These are phyloP conservation scores for Zygosaccharomyces bisporus DNA, from an alignment of 805 yeast genomes.

Conservation along the genomic window DNA sequence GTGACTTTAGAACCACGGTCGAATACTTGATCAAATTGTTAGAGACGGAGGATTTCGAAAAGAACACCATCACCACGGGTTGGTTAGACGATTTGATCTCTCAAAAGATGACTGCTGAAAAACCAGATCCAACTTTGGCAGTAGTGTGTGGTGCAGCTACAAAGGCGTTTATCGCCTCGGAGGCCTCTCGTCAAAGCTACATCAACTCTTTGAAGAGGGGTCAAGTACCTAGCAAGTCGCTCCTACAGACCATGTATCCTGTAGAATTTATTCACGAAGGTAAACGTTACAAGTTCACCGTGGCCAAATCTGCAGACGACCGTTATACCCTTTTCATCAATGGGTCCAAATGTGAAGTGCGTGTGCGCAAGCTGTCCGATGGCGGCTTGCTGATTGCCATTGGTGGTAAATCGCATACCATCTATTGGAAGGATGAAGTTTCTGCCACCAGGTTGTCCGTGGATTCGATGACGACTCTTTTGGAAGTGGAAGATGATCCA, in stretches of 20 bases:
- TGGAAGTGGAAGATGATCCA: constrained; percentile 96
- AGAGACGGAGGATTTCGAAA: constrained; percentile 95
- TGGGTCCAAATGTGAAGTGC: constrained; percentile 85
- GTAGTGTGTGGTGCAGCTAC: constrained; percentile 97
- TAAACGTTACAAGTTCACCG: constrained; percentile 87
- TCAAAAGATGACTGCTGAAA: constrained; percentile 90
- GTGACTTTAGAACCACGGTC: constrained; percentile 97
- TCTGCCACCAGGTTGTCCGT: constrained; percentile 92
- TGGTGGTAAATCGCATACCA: constrained; percentile 90
- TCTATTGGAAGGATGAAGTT: constrained; percentile 97
- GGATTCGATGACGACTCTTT: constrained; percentile 88
- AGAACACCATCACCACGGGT: constrained; percentile 95
- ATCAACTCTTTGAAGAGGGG: constrained; percentile 83
- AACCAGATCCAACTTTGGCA: constrained; percentile 89
- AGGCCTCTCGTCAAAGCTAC: constrained; percentile 65
- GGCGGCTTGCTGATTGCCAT: constrained; percentile 88
- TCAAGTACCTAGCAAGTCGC: constrained; percentile 82
- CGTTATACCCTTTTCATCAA: constrained; percentile 85
- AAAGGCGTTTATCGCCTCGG: constrained; percentile 81
- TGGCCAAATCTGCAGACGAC: constrained; percentile 85
- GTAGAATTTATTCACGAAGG: constrained; percentile 96
- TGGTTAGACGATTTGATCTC: constrained; percentile 97
- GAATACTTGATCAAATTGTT: constrained; percentile 92
- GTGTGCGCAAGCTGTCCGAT: constrained; percentile 84
- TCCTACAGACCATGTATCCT: constrained; percentile 82